Evolutionary conservation across 768 basidiomycete genomes (phyloP), one percentile per base, ranked within the genome.

Genomic region (Neoboletus subvelutipes): DNA sequence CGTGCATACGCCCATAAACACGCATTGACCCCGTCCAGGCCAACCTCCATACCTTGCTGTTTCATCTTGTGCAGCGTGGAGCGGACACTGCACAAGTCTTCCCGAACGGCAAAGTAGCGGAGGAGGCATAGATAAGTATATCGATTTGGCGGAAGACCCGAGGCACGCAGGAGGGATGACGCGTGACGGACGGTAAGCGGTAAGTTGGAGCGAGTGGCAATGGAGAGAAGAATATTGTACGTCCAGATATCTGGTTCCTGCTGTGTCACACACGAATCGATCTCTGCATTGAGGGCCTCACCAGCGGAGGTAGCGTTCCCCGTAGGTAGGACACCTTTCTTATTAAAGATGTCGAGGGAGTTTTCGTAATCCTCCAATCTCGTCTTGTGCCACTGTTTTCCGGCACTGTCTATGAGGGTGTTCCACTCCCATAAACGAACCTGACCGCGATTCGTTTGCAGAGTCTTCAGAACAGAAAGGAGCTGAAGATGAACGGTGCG

Each of bases 401-500:
- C 89, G 1, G 86, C 84, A 65, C 77, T 78, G 62, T 87, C 79
- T 57, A 92, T 81, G 45, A 93, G 77, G 9, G 82, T 75, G 66
- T 92, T 92, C 88, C 90, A 92, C 67, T 91, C 83, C 78, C 83
- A 83, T n/a, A 74, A 63, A 59, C 81, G 75, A 33, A 90, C 68
- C 12, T 54, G 72, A 24, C 83, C 86, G 13, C 83, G 85, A n/a
- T 73, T 75, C 22, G 71, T 72, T 55, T 79, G 82, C 40, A 92
- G 73, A 43, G 77, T 78, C 42, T 79, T 79, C 59, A 91, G 65
- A 13, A 90, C 81, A n/a, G 85, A 80, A n/a, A 90, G 75, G 4
- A 92, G 77, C 13, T 83, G 85, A 10, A 85, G 77, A 70, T 86
- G 90, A 50, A 80, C 72, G 3, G 73, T 67, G 40, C 86, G 83